Evolutionary conservation across 331 rosid species (phyloP).

Genomic region (Malus hybrid): DNA sequence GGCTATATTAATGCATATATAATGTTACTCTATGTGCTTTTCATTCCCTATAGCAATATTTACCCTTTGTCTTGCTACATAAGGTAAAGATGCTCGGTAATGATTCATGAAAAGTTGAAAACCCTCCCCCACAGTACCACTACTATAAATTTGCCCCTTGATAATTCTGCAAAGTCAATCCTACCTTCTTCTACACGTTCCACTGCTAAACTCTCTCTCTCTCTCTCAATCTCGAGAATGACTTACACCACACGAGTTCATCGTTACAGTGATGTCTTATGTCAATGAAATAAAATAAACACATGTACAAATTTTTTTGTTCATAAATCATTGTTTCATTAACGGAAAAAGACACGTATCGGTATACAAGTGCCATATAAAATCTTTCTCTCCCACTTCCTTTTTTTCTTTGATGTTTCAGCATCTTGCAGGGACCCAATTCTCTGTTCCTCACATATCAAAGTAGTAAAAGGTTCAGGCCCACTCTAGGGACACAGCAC

Average conservation of each 20-base stretch:
- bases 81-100: conserved; percentile 4
- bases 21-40: background rate
- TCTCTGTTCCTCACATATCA: conserved; percentile 23
- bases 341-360: rapidly evolving
- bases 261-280: no score
- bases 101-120: no score
- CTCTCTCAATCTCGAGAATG: no score
- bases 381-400: background rate
- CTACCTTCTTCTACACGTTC: background rate
- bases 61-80: conserved; percentile 7
- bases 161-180: background rate
- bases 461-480: conserved; percentile 33
- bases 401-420: conserved; percentile 20
- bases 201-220: no score
- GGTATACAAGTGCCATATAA: background rate
- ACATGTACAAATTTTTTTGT: no score
- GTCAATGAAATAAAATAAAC: background rate
- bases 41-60: conserved; percentile 1
- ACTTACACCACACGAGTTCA: no score
- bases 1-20: background rate
- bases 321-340: no score
- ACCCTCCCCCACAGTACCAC: no score
- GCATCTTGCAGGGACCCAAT: conserved; percentile 49
- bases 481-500: conserved; percentile 29
- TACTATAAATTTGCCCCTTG: background rate